Base-by-base conservation (phyloP, 2,329 filamentous ascomycete genomes). In the Rhinocladiella mackenziei region DNA sequence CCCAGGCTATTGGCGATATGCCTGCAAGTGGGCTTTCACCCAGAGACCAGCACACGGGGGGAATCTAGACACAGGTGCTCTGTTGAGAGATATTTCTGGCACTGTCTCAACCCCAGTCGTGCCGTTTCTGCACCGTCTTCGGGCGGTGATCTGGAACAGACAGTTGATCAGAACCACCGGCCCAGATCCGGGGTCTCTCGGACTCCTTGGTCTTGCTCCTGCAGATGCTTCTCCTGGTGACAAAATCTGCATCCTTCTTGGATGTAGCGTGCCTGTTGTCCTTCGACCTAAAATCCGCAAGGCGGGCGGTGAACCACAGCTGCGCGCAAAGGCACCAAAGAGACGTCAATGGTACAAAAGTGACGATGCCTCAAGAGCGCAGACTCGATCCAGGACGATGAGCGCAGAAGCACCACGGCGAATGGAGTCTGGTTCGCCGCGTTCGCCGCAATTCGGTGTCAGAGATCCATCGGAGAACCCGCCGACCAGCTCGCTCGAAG, bases 181-280 rank as follows among this genome's bases (percentile, higher is more conserved):
- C 11, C 14, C 11, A 11, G 15, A 28, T 10, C 5, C 7, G 6
- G 6, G 19, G 19, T 15, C 13, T 15, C 32, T 29, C 17, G 22
- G 36, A 17, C 26, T 18, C 8, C 32, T 48, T 14, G 44, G 44
- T 6, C 31, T 48, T 18, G 39, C 32, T 3, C 39, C 39, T 23
- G 20, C 17, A 2, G 26, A 26, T 25, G 32, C 40, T 7, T 22
- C 31, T 17, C 17, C n/a, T 9, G 62, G 62, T 7, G 62, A 65
- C 42, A 50, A 54, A 7, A 47, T 65, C 7, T 63, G 55, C 5
- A 52, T 66, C 19, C 11, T 66, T 4, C 59, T 59, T 18, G 63
- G 61, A 0, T 66, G 64, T 35, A 64, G 59, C 33, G 64, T 66
- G 3, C 64, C 64, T 2, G 54, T 65, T 13, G 49, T 66, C 0